These are phyloP conservation scores for Tuber umbilicatum DNA, from an alignment of 495 filamentous ascomycete species.

Conservation along the genomic window DNA sequence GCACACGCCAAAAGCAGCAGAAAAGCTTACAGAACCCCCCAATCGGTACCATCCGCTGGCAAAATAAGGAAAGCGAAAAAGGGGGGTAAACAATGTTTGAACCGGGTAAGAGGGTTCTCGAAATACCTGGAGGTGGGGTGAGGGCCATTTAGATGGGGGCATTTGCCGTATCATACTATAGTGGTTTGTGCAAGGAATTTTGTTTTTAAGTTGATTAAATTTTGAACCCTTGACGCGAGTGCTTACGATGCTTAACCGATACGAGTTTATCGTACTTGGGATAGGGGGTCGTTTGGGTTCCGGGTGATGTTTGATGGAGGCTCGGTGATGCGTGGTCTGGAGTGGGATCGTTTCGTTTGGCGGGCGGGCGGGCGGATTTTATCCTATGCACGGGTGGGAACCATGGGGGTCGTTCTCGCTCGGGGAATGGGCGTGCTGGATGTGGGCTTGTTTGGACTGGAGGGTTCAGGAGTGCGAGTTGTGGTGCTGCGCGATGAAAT, in stretches of 20 bases:
- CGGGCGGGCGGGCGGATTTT: not conserved
- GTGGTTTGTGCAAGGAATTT: too few relatives aligned
- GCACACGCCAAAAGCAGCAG: too few relatives aligned
- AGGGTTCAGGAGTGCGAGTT: not conserved
- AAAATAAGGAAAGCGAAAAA: not conserved
- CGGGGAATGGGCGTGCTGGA: not conserved
- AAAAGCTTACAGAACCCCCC: not conserved
- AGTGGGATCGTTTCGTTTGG: not conserved
- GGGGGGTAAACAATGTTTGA: not conserved
- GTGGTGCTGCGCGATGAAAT: not conserved
- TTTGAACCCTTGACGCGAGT: not conserved
- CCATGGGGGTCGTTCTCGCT: not conserved
- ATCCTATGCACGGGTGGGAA: not conserved
- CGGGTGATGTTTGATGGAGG: constrained; percentile 4
- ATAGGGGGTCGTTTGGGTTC: not conserved
- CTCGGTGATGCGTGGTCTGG: not conserved
- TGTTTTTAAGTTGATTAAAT: not conserved
- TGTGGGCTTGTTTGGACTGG: not conserved
- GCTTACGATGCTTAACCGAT: not conserved
- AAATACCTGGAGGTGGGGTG: not conserved
- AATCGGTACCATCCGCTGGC: not conserved
- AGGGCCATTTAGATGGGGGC: too few relatives aligned
- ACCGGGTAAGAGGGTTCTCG: constrained; percentile 1
- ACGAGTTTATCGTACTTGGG: not conserved
- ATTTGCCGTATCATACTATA: not conserved